Percentiles rank a stretch among this genome's conserved stretches.
Evolutionary conservation across 2,329 filamentous ascomycete species (phyloP).

Genomic region (Cadophora sp.): DNA sequence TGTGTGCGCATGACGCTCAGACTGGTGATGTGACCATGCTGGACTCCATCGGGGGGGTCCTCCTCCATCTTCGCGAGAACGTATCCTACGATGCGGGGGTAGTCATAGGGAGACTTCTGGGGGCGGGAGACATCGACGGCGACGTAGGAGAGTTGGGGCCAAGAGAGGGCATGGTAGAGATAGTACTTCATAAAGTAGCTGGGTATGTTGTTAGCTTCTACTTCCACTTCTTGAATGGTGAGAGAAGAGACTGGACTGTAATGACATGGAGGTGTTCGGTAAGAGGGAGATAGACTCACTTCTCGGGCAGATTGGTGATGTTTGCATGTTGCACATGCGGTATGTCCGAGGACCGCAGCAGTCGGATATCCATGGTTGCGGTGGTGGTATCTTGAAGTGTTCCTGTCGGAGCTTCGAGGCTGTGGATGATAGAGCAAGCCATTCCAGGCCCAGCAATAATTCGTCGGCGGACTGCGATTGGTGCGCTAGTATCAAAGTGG

Average conservation of each 20-base stretch:
- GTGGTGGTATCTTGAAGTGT: constrained; percentile 11
- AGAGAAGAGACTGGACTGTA: not conserved
- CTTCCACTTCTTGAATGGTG: not conserved
- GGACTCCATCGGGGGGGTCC: constrained; percentile 87
- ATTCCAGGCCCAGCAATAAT: too few relatives aligned
- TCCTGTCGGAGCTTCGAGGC: not conserved
- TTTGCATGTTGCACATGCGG: constrained; percentile 97
- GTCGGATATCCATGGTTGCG: constrained; percentile 83
- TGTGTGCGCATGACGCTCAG: constrained; percentile 97
- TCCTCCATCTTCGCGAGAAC: constrained; percentile 99
- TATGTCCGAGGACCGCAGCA: constrained; percentile 83
- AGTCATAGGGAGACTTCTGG: constrained; percentile 79
- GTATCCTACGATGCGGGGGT: constrained; percentile 97
- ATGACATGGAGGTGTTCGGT: not conserved
- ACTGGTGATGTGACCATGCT: constrained; percentile 95
- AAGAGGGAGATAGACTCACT: constrained; percentile 49
- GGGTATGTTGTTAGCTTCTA: constrained; percentile 19
- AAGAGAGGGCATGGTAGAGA: constrained; percentile 97
- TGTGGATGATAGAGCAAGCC: not conserved
- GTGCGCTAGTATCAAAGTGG: constrained; percentile 30
- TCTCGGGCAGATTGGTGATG: constrained; percentile 98
- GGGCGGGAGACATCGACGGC: constrained; percentile 90
- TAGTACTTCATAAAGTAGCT: constrained; percentile 99
- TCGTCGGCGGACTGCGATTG: constrained; percentile 22
- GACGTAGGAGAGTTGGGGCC: constrained; percentile 96